Evolutionary conservation across 148 eudicot species (phyloP).

Genomic region (Chenopodium formosanum): DNA sequence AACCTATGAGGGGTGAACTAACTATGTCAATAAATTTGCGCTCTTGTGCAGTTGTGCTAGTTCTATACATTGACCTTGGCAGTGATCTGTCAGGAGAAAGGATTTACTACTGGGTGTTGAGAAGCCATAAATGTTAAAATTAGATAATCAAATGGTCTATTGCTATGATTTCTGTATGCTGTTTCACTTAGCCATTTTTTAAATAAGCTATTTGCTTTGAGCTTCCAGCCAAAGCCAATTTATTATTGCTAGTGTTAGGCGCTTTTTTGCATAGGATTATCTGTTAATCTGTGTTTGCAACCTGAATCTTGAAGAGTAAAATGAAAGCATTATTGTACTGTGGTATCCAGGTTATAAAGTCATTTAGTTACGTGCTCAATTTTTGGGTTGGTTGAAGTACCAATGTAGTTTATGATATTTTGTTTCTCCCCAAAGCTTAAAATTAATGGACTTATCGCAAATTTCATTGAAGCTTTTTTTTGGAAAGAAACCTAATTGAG

Average conservation of each 20-base stretch:
- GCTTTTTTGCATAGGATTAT: not conserved
- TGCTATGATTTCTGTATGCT: too few species aligned
- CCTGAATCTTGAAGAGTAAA: not conserved
- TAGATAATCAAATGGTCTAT: too few species aligned
- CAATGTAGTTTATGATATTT: not conserved
- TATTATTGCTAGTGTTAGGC: not conserved
- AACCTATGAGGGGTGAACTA: not conserved
- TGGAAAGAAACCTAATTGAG: too few species aligned
- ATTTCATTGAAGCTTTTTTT: too few species aligned
- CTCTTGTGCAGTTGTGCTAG: not conserved
- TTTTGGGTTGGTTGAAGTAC: not conserved
- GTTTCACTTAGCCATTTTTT: too few species aligned
- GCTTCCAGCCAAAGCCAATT: too few species aligned
- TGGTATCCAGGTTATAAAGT: not conserved
- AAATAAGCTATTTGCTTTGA: too few species aligned
- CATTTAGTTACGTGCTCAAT: not conserved
- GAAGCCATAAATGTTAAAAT: too few species aligned
- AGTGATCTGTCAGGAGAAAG: not conserved
- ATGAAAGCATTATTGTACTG: not conserved
- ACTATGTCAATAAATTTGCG: slow-evolving; percentile 6
- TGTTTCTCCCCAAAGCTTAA: not conserved
- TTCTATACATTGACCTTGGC: not conserved
- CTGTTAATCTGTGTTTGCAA: not conserved
- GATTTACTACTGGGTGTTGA: too few species aligned
- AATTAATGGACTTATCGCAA: too few species aligned